phyloP scores from a whole-genome alignment of 768 basidiomycete species.

The Agaricus sinodeliciosus region DNA sequence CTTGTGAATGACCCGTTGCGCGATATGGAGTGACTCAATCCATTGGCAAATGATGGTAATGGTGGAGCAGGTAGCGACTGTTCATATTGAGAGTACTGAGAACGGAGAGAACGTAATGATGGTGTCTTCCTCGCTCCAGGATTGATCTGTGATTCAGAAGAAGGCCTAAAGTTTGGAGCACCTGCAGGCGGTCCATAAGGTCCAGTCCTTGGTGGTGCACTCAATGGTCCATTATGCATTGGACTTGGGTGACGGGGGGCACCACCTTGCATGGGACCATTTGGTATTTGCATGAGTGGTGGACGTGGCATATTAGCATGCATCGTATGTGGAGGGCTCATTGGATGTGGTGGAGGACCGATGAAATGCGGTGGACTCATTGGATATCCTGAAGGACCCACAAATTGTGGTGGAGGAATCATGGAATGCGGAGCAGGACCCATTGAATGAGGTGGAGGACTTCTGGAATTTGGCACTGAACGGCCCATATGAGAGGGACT shows the following conservation, averaged over 20 bases:
- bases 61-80: conserved; percentile 30
- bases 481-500: neutral
- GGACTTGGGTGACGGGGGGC: neutral
- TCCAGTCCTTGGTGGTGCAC: conserved; percentile 10
- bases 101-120: conserved; percentile 53
- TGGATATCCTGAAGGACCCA: neutral
- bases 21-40: conserved; percentile 26
- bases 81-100: conserved; percentile 43
- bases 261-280: neutral
- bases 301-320: no score
- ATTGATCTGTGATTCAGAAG: conserved; percentile 37
- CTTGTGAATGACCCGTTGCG: conserved; percentile 33
- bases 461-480: neutral
- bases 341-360: conserved; percentile 1
- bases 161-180: conserved; percentile 33
- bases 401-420: neutral
- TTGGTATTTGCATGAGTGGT: no score
- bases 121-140: conserved; percentile 40
- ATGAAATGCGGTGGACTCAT: conserved; percentile 1
- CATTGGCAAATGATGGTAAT: conserved; percentile 33
- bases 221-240: neutral
- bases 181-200: conserved; percentile 19
- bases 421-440: neutral
- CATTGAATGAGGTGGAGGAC: neutral
- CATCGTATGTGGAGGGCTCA: conserved; percentile 1